A percentile compares a stretch with the other conserved stretches of the same genome.
phyloP scores from a whole-genome alignment of 306 rosid genomes.

The Glycine tomentella region DNA sequence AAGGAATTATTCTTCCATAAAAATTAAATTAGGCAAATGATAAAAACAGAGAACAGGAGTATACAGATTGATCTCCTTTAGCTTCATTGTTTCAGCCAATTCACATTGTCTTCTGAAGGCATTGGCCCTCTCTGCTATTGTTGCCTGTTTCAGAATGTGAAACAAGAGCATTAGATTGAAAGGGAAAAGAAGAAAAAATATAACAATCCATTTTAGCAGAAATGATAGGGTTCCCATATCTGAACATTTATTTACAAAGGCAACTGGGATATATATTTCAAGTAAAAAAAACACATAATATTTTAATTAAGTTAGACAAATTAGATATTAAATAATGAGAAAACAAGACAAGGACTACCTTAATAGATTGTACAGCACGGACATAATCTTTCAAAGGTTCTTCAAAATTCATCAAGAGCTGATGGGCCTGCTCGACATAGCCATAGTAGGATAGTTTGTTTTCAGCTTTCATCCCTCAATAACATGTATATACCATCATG shows the following conservation, averaged over 20 bases:
- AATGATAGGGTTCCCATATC: neutral
- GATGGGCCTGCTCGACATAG: conserved; percentile 70
- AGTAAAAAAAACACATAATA: neutral
- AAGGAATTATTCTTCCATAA: conserved; percentile 2
- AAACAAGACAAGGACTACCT: conserved; percentile 57
- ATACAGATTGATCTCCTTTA: conserved; percentile 98
- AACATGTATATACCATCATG: conserved; percentile 22
- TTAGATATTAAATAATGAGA: conserved; percentile 25
- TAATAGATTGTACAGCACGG: conserved; percentile 92
- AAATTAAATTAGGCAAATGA: conserved; percentile 28
- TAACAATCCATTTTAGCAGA: conserved; percentile 14
- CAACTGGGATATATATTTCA: conserved; percentile 13
- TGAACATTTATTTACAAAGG: neutral
- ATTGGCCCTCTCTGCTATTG: conserved; percentile 93
- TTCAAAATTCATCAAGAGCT: conserved; percentile 89
- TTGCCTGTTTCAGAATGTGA: conserved; percentile 73
- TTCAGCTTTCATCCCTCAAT: conserved; percentile 34
- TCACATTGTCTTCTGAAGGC: conserved; percentile 97
- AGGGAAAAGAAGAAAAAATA: neutral
- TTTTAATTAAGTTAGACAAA: conserved; percentile 39
- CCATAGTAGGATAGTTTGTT: conserved; percentile 38
- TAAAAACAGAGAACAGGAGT: conserved; percentile 38
- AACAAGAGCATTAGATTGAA: conserved; percentile 31
- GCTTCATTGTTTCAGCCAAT: conserved; percentile 88
- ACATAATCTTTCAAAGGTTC: conserved; percentile 96